Percentiles rank a stretch among this genome's conserved stretches.
phyloP scores from a whole-genome alignment of 768 basidiomycete genomes.

The Paxillus ammoniavirescens region DNA sequence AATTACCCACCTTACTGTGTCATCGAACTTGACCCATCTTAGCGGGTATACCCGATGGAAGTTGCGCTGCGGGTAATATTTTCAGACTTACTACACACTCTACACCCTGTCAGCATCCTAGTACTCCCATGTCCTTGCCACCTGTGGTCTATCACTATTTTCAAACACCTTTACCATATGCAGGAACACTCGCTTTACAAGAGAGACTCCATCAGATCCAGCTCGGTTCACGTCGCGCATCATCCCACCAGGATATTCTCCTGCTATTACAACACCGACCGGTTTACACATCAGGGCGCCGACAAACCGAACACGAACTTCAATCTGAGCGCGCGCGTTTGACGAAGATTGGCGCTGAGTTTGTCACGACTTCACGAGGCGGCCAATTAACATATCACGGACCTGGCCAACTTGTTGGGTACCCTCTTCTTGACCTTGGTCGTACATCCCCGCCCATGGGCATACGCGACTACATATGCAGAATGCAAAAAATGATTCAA shows the following conservation, averaged over 20 bases:
- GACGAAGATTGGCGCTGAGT: constrained; percentile 82
- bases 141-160: constrained; percentile 82
- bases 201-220: constrained; percentile 70
- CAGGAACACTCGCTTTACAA: constrained; percentile 63
- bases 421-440: constrained; percentile 89
- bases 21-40: too few relatives aligned
- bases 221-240: constrained; percentile 48
- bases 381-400: constrained; percentile 98
- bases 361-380: constrained; percentile 77
- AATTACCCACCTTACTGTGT: too few relatives aligned
- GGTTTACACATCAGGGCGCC: constrained; percentile 92
- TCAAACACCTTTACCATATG: constrained; percentile 74
- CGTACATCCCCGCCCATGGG: constrained; percentile 69
- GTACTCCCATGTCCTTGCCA: constrained; percentile 35
- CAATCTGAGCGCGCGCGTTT: constrained; percentile 62
- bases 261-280: constrained; percentile 88
- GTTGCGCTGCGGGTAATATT: too few relatives aligned
- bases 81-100: too few relatives aligned
- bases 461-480: constrained; percentile 82
- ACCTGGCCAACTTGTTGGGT: constrained; percentile 95
- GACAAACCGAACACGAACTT: constrained; percentile 66
- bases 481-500: constrained; percentile 71
- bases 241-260: constrained; percentile 57
- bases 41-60: too few relatives aligned
- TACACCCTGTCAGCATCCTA: neutral